A percentile compares a stretch with the other conserved stretches of the same genome.
These are phyloP conservation scores for Tetracentron sinense DNA, from an alignment of 164 flowering plant genomes.

Conservation along the genomic window DNA sequence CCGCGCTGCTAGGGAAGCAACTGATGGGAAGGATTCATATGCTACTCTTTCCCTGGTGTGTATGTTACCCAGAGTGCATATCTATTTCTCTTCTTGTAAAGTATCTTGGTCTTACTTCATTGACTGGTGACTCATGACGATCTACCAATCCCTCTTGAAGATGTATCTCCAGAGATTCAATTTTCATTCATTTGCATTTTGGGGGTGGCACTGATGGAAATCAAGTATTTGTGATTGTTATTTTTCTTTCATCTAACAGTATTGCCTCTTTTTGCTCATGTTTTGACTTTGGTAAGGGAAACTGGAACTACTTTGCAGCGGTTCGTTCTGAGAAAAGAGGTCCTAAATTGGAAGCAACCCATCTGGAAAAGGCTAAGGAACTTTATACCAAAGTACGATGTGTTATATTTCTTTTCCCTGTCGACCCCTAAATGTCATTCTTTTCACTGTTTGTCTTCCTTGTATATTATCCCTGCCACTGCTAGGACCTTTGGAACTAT, in stretches of 20 bases:
- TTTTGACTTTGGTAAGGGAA: constrained; percentile 54
- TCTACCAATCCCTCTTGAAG: background rate
- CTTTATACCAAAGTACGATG: constrained; percentile 69
- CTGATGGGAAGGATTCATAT: constrained; percentile 91
- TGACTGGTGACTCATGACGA: background rate
- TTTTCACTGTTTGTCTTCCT: background rate
- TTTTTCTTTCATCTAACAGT: background rate
- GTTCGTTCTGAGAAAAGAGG: constrained; percentile 80
- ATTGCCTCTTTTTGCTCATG: background rate
- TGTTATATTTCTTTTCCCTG: background rate
- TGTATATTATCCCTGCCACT: background rate
- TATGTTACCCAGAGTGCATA: constrained; percentile 6
- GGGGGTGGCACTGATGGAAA: background rate
- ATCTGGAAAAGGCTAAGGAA: constrained; percentile 95
- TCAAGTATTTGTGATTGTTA: constrained; percentile 1
- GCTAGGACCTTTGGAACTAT: too few relatives aligned
- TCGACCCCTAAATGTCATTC: background rate
- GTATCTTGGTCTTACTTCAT: background rate
- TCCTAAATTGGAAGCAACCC: constrained; percentile 95
- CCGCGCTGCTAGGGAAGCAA: constrained; percentile 79
- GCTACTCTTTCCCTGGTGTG: constrained; percentile 84
- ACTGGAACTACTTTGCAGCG: constrained; percentile 99
- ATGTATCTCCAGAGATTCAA: background rate
- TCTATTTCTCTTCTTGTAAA: background rate
- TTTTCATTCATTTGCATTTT: background rate